Percentiles rank a stretch among this genome's conserved stretches.
Conservation (phyloP, 257 asterid species). For the Primulina huaijiensis region DNA sequence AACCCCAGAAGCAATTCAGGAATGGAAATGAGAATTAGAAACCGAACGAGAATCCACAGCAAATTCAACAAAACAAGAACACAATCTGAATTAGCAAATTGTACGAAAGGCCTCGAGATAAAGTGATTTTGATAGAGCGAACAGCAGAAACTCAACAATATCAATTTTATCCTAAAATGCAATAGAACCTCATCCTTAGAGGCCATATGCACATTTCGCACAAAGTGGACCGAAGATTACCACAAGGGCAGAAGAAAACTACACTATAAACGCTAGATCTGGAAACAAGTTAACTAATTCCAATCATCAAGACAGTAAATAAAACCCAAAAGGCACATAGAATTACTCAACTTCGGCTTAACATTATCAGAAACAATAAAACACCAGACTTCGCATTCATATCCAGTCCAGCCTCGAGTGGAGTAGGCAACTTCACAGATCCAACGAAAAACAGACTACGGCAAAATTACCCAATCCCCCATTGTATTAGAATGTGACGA, state of each 20-base stretch:
- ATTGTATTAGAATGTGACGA: slow-evolving; percentile 19
- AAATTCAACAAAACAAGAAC: slow-evolving; percentile 8
- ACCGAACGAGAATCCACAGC: not conserved
- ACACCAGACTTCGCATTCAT: slow-evolving; percentile 9
- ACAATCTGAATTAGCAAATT: slow-evolving; percentile 8
- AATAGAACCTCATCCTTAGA: not conserved
- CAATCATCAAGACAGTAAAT: slow-evolving; percentile 18
- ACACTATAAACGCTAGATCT: slow-evolving; percentile 43
- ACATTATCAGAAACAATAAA: slow-evolving; percentile 10
- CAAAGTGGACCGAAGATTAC: not conserved
- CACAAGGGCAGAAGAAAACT: slow-evolving; percentile 18
- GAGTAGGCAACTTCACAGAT: slow-evolving; percentile 31
- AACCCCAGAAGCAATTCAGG: not conserved
- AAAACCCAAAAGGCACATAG: slow-evolving; percentile 2
- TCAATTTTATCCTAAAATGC: slow-evolving; percentile 14
- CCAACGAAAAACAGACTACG: slow-evolving; percentile 21
- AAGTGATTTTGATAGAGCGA: slow-evolving; percentile 10
- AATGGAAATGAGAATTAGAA: slow-evolving; percentile 1
- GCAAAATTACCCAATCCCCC: slow-evolving; percentile 17
- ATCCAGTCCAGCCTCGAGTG: slow-evolving; percentile 21
- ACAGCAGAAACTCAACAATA: slow-evolving; percentile 13
- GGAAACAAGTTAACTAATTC: slow-evolving; percentile 26
- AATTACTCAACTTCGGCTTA: slow-evolving; percentile 12
- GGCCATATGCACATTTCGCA: not conserved
- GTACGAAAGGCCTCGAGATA: slow-evolving; percentile 8